These are phyloP conservation scores for Xylaria sp. DNA, from an alignment of 2,329 filamentous ascomycete genomes.

Conservation along the genomic window DNA sequence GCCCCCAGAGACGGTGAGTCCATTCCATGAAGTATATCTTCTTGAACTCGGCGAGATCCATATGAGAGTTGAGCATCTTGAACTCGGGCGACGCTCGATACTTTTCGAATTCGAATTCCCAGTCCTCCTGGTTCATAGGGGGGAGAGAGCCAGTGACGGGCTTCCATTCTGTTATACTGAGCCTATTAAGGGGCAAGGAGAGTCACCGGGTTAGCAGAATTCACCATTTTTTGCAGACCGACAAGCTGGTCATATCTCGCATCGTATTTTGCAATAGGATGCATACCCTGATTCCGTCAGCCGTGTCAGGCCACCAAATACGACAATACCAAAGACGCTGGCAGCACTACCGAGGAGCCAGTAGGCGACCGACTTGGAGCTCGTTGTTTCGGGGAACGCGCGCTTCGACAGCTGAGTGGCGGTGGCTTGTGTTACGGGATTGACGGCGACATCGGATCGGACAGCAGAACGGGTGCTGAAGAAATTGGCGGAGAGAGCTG, in stretches of 20 bases:
- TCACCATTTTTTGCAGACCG: background rate
- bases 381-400: constrained; percentile 65
- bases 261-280: background rate
- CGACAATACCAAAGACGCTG: constrained; percentile 95
- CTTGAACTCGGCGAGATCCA: constrained; percentile 94
- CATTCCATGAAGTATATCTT: constrained; percentile 99
- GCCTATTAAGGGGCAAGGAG: constrained; percentile 52
- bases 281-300: constrained; percentile 91
- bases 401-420: constrained; percentile 41
- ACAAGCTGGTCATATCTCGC: background rate
- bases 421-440: constrained; percentile 20
- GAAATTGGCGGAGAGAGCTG: constrained; percentile 18
- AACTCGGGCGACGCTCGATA: constrained; percentile 95
- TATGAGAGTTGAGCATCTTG: constrained; percentile 87
- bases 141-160: constrained; percentile 92
- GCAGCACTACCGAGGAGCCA: constrained; percentile 92
- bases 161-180: constrained; percentile 99
- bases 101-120: constrained; percentile 91
- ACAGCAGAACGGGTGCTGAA: constrained; percentile 28
- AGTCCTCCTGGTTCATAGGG: constrained; percentile 77
- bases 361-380: constrained; percentile 79
- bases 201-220: constrained; percentile 10
- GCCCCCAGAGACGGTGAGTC: constrained; percentile 93
- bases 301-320: constrained; percentile 91
- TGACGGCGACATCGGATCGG: constrained; percentile 11